Base-by-base conservation (phyloP, 768 basidiomycete species). In the Panaeolus cyanescens region DNA sequence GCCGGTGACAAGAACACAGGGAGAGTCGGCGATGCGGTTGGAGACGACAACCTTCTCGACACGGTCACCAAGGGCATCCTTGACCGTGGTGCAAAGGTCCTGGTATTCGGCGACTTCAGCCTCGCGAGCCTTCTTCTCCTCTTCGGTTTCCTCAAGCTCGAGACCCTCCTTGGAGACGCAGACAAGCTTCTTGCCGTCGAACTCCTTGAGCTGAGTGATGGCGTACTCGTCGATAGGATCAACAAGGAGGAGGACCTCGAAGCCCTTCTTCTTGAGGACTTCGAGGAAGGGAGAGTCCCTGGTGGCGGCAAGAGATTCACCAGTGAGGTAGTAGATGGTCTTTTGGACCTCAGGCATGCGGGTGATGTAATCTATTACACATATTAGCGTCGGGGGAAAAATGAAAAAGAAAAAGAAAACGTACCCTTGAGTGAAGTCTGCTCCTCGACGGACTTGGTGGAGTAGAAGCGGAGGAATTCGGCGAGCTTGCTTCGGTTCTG, bases 201-300 rank as follows among this genome's bases (percentile, higher is more conserved):
- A 99, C 83, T 99, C 96, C 86, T 99, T 99, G 76, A 99, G 87
- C 76, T 99, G 96, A 20, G 95, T 96, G 75, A 96, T 89, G 63
- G 96, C 96, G 74, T 99, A 99, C 80, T 98, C 96, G 75, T 98
- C 96, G 72, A 98, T 99, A 71, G 96, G 96, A 83, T 99, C 96
- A 68, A 97, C 93, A 61, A 99, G 89, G 66, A 99, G 89, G 55
- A 99, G 85, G 65, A 97, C 95, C 77, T 99, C 96, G 76, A 98
- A 98, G 80, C 93, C 93, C 86, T 93, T 98, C 92, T 95, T 96
- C 89, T 96, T 99, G 75, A 99, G 89, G 55, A 96, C 93, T 80
- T 99, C 96, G 60, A 99, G 89, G 96, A 99, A 99, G 19, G 96
- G 96, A 50, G 96, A 98, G 77, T 99, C 95, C 72, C 85, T 88